Percentiles rank a stretch among this genome's conserved stretches.
These are phyloP conservation scores for Neurospora sp. DNA, from an alignment of 495 filamentous ascomycete genomes.

Conservation along the genomic window DNA sequence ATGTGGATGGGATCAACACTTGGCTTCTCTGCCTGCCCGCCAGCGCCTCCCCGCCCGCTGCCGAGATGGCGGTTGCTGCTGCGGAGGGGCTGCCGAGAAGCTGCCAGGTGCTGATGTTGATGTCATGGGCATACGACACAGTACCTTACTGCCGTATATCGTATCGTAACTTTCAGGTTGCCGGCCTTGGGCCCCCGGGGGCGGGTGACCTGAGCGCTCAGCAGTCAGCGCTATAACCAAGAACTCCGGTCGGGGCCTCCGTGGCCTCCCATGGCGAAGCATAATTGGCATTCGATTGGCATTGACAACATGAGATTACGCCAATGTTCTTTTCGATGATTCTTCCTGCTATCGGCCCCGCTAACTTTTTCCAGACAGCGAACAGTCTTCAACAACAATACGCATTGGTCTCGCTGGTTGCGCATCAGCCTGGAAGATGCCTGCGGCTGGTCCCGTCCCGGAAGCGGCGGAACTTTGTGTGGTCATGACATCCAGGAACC, in stretches of 20 bases:
- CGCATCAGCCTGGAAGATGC: background rate
- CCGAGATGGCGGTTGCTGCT: background rate
- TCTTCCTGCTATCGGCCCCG: background rate
- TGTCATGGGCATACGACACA: background rate
- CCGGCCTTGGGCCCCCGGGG: too few species aligned
- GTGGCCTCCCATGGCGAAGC: background rate
- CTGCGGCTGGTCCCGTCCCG: background rate
- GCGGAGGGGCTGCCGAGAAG: background rate
- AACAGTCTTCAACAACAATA: background rate
- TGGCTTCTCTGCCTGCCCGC: background rate
- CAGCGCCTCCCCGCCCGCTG: background rate
- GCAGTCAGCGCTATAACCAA: background rate
- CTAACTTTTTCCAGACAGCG: background rate
- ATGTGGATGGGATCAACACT: background rate
- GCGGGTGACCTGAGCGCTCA: background rate
- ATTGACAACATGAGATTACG: background rate
- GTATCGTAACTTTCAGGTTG: background rate
- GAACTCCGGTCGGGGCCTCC: background rate
- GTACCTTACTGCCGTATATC: background rate
- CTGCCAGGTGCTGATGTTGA: background rate
- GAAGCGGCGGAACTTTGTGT: background rate
- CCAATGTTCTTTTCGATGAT: background rate
- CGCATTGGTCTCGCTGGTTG: background rate
- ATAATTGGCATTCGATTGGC: background rate
- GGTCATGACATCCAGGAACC: background rate